A percentile compares a stretch with the other conserved stretches of the same genome.
phyloP scores from a whole-genome alignment of 345 rosid species.

The Hibiscus mutabilis region DNA sequence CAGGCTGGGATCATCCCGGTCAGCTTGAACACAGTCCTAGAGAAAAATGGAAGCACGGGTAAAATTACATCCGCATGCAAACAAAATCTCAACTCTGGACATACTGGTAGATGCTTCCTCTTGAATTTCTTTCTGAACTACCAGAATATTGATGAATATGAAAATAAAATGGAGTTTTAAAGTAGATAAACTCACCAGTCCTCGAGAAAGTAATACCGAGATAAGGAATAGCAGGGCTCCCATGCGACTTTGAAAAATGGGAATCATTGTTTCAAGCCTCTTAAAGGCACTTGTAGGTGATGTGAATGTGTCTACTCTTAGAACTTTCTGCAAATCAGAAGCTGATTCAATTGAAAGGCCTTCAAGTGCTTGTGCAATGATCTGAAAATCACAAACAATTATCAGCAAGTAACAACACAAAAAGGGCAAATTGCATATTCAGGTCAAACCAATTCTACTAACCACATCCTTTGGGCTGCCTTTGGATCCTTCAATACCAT shows the following conservation, averaged over 20 bases:
- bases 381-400: constrained; percentile 28
- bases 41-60: not conserved
- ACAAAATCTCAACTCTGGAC: not conserved
- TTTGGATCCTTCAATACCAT: constrained; percentile 27
- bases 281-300: constrained; percentile 44
- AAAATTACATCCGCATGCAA: not conserved
- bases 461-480: constrained; percentile 48
- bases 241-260: constrained; percentile 84
- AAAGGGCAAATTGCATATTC: not conserved
- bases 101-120: not conserved
- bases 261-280: constrained; percentile 52
- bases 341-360: constrained; percentile 73
- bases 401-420: constrained; percentile 2
- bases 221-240: constrained; percentile 91
- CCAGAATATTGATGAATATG: not conserved
- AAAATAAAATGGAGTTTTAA: not conserved
- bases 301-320: constrained; percentile 56
- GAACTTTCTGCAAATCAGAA: constrained; percentile 63
- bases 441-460: constrained; percentile 16
- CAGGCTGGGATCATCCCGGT: constrained; percentile 88
- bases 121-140: not conserved
- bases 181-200: constrained; percentile 68
- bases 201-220: constrained; percentile 91
- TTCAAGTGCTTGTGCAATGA: constrained; percentile 45
- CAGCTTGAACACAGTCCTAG: constrained; percentile 82